phyloP scores from a whole-genome alignment of 805 yeast genomes.

The Ogataea paradorogensis region DNA sequence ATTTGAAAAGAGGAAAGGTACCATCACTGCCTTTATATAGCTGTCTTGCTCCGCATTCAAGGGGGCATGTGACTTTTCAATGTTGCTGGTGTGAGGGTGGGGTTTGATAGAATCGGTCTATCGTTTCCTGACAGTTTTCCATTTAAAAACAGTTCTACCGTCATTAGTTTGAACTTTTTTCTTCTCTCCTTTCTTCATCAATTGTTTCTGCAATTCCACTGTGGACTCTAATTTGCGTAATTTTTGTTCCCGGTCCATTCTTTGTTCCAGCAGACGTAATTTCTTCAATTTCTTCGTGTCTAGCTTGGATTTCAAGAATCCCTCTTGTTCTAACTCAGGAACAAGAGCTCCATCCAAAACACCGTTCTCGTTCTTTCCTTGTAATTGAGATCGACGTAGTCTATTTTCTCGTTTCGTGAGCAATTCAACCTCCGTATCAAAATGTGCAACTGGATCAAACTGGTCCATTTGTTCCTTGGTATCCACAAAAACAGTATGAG shows the following conservation, averaged over 20 bases:
- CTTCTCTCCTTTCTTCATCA: constrained; percentile 88
- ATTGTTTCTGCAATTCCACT: constrained; percentile 76
- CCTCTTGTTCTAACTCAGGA: constrained; percentile 27
- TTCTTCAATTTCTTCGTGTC: constrained; percentile 57
- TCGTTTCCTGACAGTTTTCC: constrained; percentile 76
- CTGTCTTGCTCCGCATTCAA: constrained; percentile 3
- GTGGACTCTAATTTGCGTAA: constrained; percentile 64
- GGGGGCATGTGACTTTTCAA: constrained; percentile 1
- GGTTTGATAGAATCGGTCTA: no score
- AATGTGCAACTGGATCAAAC: constrained; percentile 63
- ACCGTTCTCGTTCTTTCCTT: constrained; percentile 22
- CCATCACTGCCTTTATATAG: constrained; percentile 2
- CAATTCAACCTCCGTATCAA: constrained; percentile 67
- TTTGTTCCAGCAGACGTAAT: constrained; percentile 55
- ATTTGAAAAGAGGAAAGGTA: no score
- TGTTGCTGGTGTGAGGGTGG: constrained; percentile 5
- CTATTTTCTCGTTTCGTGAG: constrained; percentile 69
- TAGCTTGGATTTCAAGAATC: constrained; percentile 26
- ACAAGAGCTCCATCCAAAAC: constrained; percentile 25
- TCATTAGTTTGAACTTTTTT: constrained; percentile 64
- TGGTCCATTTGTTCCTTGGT: constrained; percentile 48
- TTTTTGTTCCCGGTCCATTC: constrained; percentile 68
- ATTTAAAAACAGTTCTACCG: constrained; percentile 74
- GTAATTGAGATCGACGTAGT: constrained; percentile 58
- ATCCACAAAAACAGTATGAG: constrained; percentile 86